Conservation (phyloP, 768 basidiomycete species). For the Boletus tomentosulus region DNA sequence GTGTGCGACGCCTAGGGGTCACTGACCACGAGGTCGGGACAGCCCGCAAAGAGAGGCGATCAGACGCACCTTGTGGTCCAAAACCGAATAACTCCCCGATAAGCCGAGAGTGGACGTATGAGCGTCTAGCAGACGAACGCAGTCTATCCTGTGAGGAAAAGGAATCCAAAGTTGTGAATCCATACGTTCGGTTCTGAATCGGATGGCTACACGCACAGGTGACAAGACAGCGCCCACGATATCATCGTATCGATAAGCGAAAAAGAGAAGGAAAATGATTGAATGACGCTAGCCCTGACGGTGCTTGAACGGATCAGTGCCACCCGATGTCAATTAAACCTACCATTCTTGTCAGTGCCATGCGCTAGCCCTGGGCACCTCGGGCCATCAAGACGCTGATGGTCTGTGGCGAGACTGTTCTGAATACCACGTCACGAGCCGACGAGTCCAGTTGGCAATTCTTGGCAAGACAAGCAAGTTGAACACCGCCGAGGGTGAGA, state of each 20-base stretch:
- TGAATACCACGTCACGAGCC: no score
- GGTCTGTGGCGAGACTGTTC: neutral
- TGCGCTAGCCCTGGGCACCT: neutral
- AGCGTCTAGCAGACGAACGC: neutral
- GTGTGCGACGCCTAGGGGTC: neutral
- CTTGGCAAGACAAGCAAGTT: neutral
- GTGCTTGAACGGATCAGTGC: neutral
- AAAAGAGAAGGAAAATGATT: neutral
- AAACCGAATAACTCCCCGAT: neutral
- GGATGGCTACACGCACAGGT: neutral
- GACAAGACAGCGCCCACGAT: neutral
- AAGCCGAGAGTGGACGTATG: neutral
- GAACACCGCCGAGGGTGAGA: neutral
- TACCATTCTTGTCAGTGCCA: neutral
- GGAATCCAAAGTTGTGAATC: conserved; percentile 4
- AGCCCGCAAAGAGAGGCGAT: neutral
- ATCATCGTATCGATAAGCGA: neutral
- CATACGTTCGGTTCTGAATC: conserved; percentile 3
- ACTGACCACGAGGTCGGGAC: conserved; percentile 1
- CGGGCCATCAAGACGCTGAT: neutral
- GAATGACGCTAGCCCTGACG: neutral
- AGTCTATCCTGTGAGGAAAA: neutral
- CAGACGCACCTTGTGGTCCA: neutral
- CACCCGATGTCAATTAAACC: neutral
- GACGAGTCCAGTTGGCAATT: neutral